These are phyloP conservation scores for Cryptosporidium ryanae DNA, from an alignment of 169 alveolate genomes.

Conservation along the genomic window DNA sequence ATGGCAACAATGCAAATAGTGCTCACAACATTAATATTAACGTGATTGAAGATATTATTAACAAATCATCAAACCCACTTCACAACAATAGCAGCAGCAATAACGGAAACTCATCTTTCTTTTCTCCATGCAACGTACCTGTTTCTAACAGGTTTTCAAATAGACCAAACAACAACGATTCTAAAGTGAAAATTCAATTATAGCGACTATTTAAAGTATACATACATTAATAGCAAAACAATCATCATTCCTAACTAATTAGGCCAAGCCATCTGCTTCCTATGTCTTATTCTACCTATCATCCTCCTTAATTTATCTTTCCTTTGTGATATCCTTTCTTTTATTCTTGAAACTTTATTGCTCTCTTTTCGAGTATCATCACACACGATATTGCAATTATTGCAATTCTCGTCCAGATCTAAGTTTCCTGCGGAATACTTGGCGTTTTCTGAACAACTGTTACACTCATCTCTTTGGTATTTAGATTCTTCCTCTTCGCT, in stretches of 20 bases:
- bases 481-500: background rate
- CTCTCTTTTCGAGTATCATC: background rate
- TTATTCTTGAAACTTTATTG: background rate
- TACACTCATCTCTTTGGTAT: background rate
- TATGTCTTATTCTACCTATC: background rate
- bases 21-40: background rate
- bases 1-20: background rate
- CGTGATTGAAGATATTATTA: background rate
- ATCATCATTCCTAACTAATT: too few species aligned
- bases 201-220: background rate
- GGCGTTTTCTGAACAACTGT: background rate
- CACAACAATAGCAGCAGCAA: background rate
- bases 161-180: slow-evolving; percentile 15
- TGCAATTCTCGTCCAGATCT: background rate
- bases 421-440: background rate
- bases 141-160: slow-evolving; percentile 53
- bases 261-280: too few species aligned
- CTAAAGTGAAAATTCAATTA: slow-evolving; percentile 56
- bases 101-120: background rate
- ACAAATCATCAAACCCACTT: too few species aligned
- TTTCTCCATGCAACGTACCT: slow-evolving; percentile 44
- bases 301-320: slow-evolving; percentile 7
- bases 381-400: background rate
- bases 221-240: too few species aligned
- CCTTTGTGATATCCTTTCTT: background rate